phyloP scores from a whole-genome alignment of 2,329 filamentous ascomycete species.

The Fusarium dlaminii region DNA sequence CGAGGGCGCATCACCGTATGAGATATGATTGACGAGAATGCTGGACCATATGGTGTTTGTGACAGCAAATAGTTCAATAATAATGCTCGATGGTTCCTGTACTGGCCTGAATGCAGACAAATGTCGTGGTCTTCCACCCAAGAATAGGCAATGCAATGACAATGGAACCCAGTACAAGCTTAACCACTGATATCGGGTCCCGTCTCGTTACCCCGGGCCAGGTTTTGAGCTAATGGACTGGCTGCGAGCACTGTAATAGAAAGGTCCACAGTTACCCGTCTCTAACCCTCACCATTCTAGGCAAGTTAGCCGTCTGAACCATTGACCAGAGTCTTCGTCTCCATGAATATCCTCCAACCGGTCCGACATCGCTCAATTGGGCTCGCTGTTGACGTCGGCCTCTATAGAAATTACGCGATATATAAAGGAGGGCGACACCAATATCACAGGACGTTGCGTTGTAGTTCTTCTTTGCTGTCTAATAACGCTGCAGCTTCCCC shows the following conservation, averaged over 20 bases:
- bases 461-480: not conserved
- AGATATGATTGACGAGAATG: constrained; percentile 49
- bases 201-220: not conserved
- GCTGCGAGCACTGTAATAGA: not conserved
- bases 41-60: not conserved
- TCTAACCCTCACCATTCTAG: not conserved
- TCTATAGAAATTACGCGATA: not conserved
- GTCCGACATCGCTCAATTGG: constrained; percentile 37
- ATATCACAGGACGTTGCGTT: not conserved
- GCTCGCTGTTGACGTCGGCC: not conserved
- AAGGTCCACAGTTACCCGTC: constrained; percentile 38
- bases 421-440: not conserved
- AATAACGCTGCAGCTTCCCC: not conserved
- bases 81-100: not conserved
- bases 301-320: constrained; percentile 4
- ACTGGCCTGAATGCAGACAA: not conserved
- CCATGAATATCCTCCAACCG: constrained; percentile 24
- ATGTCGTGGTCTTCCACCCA: not conserved
- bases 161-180: not conserved
- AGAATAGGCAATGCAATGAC: not conserved
- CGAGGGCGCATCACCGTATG: constrained; percentile 67
- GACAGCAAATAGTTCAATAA: not conserved
- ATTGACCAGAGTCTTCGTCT: not conserved
- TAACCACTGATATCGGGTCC: not conserved
- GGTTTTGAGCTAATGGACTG: not conserved